Evolutionary conservation across 2,329 filamentous ascomycete genomes (phyloP), one percentile per base, ranked within the genome.

Genomic region (Monilinia polystroma): DNA sequence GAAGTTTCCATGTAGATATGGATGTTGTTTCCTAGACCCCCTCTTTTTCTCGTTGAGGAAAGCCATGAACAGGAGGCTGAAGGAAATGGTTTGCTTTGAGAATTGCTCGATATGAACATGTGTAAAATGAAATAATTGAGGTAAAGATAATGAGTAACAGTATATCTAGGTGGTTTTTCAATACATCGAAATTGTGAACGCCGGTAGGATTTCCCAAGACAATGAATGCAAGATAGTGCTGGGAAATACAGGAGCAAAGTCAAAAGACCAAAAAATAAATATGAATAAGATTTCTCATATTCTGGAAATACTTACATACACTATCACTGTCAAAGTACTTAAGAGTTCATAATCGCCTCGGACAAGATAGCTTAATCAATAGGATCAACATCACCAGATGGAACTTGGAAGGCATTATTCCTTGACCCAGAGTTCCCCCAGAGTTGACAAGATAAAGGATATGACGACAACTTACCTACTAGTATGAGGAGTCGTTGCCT

Each of bases 1-100:
- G 74, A 90, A 91, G 75, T 91, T 91, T 56, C 89, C 89, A 7
- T 82, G 80, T 0, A 90, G 81, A 70, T 89, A 89, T 64, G 73
- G 73, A 62, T 75, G 74, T 60, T 71, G 74, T 66, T 69, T 72
- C 55, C 58, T 63, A 38, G 68, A 59, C 57, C 67, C 72, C 54
- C 58, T 70, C 64, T 72, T 66, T 59, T 70, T 71, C 69, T 73
- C 70, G 66, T 68, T 65, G 53, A 62, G 35, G 63, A 53, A 64
- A 69, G 69, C 71, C 72, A 74, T 74, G 67, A 69, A 69, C 52
- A 58, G 53, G 29, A 60, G 32, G 63, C 58, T 54, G 54, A 62
- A 67, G 76, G 76, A 71, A 68, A 62, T 43, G 18, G n/a, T 41
- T 45, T 26, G 32, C 49, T 23, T 32, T 26, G 23, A 45, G 57